Evolutionary conservation across 2,329 filamentous ascomycete genomes (phyloP).

Genomic region (Paramyrothecium sp.): DNA sequence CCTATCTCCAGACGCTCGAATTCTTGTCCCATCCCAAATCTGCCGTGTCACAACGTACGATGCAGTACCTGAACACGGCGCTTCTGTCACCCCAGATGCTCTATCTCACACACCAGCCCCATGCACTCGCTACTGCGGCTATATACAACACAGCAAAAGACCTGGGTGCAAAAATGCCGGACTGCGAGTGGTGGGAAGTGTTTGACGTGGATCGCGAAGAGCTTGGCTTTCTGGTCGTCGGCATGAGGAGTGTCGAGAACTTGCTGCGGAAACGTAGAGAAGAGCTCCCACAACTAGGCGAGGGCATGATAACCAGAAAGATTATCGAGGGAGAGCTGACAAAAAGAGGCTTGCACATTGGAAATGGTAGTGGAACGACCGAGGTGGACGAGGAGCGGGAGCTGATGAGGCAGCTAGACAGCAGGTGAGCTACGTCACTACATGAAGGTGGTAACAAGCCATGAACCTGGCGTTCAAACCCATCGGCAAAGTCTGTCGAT

Average conservation of each 20-base stretch:
- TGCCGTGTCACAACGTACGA: slow-evolving; percentile 60
- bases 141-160: slow-evolving; percentile 89
- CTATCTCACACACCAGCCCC: slow-evolving; percentile 89
- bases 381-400: slow-evolving; percentile 39
- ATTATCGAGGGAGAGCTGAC: slow-evolving; percentile 60
- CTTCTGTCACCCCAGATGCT: slow-evolving; percentile 84
- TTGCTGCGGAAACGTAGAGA: slow-evolving; percentile 62
- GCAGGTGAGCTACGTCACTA: slow-evolving; percentile 14
- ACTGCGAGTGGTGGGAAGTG: slow-evolving; percentile 93
- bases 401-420: slow-evolving; percentile 39
- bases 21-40: slow-evolving; percentile 49
- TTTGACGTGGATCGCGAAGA: slow-evolving; percentile 96
- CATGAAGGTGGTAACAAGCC: too few relatives aligned
- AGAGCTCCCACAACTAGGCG: slow-evolving; percentile 46
- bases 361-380: slow-evolving; percentile 23
- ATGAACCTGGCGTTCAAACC: too few relatives aligned
- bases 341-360: slow-evolving; percentile 41
- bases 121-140: slow-evolving; percentile 79
- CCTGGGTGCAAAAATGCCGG: slow-evolving; percentile 72
- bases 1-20: slow-evolving; percentile 88
- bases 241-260: slow-evolving; percentile 73
- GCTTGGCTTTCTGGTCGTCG: slow-evolving; percentile 88
- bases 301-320: slow-evolving; percentile 56
- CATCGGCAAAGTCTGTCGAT: too few relatives aligned
- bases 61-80: slow-evolving; percentile 82